Evolutionary conservation across 2,329 filamentous ascomycete species (phyloP).

Genomic region (Herpotrichia juniperi): DNA sequence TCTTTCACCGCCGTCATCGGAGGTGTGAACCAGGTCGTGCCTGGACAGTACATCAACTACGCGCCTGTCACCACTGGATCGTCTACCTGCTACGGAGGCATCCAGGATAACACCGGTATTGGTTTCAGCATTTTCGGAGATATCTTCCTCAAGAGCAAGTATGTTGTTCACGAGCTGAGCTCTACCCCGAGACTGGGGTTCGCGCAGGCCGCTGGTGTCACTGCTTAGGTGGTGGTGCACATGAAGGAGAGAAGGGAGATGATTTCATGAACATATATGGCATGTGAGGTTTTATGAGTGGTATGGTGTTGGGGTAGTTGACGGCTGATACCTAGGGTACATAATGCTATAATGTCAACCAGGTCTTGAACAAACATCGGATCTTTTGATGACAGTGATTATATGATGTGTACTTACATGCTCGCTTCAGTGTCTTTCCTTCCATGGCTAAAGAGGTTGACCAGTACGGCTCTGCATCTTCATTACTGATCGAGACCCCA

Average conservation of each 20-base stretch:
- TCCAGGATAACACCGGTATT: slow-evolving; percentile 68
- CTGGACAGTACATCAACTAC: slow-evolving; percentile 63
- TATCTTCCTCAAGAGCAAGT: slow-evolving; percentile 78
- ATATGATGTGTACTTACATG: too few relatives aligned
- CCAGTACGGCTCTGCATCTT: too few relatives aligned
- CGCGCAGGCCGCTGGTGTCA: slow-evolving; percentile 45
- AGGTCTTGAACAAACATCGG: too few relatives aligned
- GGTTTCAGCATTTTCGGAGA: slow-evolving; percentile 76
- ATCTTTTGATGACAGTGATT: too few relatives aligned
- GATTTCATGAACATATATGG: slow-evolving; percentile 1
- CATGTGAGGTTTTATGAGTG: too few relatives aligned
- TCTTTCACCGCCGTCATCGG: slow-evolving; percentile 60
- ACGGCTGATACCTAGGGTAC: too few relatives aligned
- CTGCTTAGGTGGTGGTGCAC: neutral
- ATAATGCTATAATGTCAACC: too few relatives aligned
- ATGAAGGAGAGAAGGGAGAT: neutral
- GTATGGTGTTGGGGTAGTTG: too few relatives aligned
- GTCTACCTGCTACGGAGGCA: slow-evolving; percentile 72
- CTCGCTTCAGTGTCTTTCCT: too few relatives aligned
- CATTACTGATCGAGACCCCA: too few relatives aligned
- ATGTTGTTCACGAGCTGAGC: slow-evolving; percentile 64
- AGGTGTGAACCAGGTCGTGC: slow-evolving; percentile 56
- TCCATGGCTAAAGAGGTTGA: too few relatives aligned
- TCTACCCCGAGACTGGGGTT: slow-evolving; percentile 51
- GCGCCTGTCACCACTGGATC: slow-evolving; percentile 48